Base-by-base conservation (phyloP, 2,329 filamentous ascomycete genomes). In the Colletotrichum sojae region DNA sequence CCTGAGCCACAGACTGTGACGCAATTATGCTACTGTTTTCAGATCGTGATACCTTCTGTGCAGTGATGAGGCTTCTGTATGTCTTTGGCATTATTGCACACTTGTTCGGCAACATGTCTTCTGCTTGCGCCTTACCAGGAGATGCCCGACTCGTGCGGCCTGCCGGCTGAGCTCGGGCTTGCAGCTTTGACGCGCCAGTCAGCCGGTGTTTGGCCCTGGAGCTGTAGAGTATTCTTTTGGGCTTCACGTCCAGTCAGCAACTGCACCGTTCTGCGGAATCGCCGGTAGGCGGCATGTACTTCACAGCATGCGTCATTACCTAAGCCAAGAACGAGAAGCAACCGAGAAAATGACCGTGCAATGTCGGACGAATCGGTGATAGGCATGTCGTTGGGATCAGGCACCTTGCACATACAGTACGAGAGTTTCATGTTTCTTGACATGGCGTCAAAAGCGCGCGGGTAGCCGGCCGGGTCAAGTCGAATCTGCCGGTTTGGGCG, bases 381-480 rank as follows among this genome's bases (percentile, higher is more conserved):
- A 57, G 27, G 16, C 40, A 49, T 2, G 15, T 59, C 15, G 45
- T n/a, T 20, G 40, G 22, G 40, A 27, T 18, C 48, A 25, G 40
- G 54, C 51, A 40, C 40, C 54, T 15, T 54, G 61, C 62, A 60
- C 43, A 25, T 60, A 62, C 66, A 69, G 66, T 60, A 60, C 52
- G 43, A 61, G 36, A 40, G 66, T 69, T 69, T 69, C 62, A 69
- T 39, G 49, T 69, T 36, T 60, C 39, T 46, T 64, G 25, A 69
- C 52, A 56, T 66, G 54, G 66, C 66, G 66, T 66, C 49, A 48
- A 31, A 27, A 48, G 55, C 66, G 66, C 51, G 66, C 66, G 66
- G 66, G 43, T 63, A 55, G 56, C 22, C 54, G 43, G 56, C 22
- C 54, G 43, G 54, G 51, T 40, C 55, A 56, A 16, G 43, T 51